Conservation (phyloP, 2,329 filamentous ascomycete genomes). For the Coniochaeta hoffmannii region DNA sequence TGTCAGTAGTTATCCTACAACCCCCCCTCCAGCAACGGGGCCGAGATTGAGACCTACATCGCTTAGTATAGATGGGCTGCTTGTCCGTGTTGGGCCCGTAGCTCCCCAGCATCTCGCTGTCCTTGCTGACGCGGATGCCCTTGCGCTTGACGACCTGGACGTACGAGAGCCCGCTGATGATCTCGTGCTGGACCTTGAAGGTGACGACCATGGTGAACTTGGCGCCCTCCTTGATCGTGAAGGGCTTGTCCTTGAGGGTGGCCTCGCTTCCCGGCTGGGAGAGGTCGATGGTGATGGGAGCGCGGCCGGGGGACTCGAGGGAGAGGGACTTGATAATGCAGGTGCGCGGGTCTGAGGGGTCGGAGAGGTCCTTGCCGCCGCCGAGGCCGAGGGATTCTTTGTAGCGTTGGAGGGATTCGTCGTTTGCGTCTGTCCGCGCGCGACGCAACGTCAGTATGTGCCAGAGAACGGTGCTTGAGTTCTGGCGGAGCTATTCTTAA, state of each 20-base stretch:
- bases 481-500: background rate
- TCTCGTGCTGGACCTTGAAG: slow-evolving; percentile 96
- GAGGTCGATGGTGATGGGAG: slow-evolving; percentile 84
- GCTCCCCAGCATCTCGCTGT: slow-evolving; percentile 97
- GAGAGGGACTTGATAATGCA: slow-evolving; percentile 91
- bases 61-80: slow-evolving; percentile 80
- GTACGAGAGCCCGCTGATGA: slow-evolving; percentile 91
- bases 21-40: too few species aligned
- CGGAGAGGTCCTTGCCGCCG: slow-evolving; percentile 62
- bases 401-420: slow-evolving; percentile 95
- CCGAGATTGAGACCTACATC: slow-evolving; percentile 56
- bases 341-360: slow-evolving; percentile 76
- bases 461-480: background rate
- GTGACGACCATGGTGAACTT: slow-evolving; percentile 90
- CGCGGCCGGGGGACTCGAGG: slow-evolving; percentile 75
- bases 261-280: slow-evolving; percentile 64
- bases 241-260: slow-evolving; percentile 82
- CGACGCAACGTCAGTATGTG: background rate
- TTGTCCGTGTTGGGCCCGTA: slow-evolving; percentile 90
- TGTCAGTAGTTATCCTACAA: background rate
- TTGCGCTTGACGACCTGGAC: slow-evolving; percentile 89
- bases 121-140: slow-evolving; percentile 81
- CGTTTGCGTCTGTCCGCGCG: slow-evolving; percentile 60
- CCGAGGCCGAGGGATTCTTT: slow-evolving; percentile 91
- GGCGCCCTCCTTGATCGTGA: slow-evolving; percentile 94